Evolutionary conservation across 306 rosid species (phyloP), one percentile per base, ranked within the genome.

Genomic region (Prinsepia uniflora): DNA sequence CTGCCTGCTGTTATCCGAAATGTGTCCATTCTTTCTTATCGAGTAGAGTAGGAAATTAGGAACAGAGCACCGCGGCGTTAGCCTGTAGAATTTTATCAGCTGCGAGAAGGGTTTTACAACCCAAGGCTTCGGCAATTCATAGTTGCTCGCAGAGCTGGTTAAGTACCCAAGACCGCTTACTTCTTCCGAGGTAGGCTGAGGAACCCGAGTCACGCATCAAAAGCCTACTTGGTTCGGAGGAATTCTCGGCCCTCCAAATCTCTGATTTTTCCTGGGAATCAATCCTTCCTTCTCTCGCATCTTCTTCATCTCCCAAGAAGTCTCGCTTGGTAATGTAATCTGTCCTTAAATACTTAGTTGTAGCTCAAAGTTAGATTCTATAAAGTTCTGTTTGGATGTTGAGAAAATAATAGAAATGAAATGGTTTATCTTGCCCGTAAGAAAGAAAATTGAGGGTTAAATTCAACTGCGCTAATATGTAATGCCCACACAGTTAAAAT

Each of bases 231-330:
- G 81, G 78, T 80, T 79, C 62, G 14, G 49, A 22, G 8, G 34
- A 68, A 68, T 43, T 12, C 61, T 39, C 72, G 18, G 48, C 75
- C 47, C 66, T 73, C 70, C 83, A 68, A 63, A 68, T 68, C 74
- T 79, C 81, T 4, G 66, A 76, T 4, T 76, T 68, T 66, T 60
- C 83, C 50, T 85, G 86, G 83, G 76, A 79, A 53, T 64, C 64
- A 19, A 82, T 83, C 18, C 17, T 81, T 41, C 40, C 76, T 52
- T 79, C 86, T 67, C 85, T 85, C 17, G 46, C 52, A 36, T 80
- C 80, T 75, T 77, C 83, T 43, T 57, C 79, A 17, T 83, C 88
- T 70, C 80, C 81, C 3, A 69, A 72, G n/a, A 88, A 83, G 77
- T 78, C 86, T 19, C 84, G 58, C 58, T 65, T 85, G 86, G 92